Evolutionary conservation across 306 rosid genomes (phyloP).

Genomic region (Pyrus bretschneideri): DNA sequence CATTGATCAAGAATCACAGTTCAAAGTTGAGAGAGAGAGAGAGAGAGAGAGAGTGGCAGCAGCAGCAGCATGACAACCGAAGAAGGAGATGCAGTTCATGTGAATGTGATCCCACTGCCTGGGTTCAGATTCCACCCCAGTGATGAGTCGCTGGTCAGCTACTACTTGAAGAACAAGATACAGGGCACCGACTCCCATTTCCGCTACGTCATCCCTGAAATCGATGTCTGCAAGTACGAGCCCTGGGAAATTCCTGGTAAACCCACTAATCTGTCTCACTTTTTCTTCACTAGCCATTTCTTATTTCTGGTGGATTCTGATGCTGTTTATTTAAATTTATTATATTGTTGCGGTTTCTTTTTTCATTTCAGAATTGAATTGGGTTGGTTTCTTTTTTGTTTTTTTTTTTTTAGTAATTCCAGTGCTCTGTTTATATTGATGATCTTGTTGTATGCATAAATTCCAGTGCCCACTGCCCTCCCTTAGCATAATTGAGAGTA

Average conservation of each 20-base stretch:
- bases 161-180: constrained; percentile 40
- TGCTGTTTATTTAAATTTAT: neutral
- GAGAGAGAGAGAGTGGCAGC: neutral
- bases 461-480: neutral
- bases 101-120: neutral
- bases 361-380: neutral
- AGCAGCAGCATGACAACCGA: neutral
- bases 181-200: neutral
- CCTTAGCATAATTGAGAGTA: too few species aligned
- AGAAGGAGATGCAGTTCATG: neutral
- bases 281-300: neutral
- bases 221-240: constrained; percentile 41
- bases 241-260: constrained; percentile 52
- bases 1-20: neutral
- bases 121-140: constrained; percentile 56
- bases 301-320: neutral
- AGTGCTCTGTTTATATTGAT: neutral
- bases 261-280: neutral
- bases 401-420: neutral
- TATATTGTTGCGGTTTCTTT: neutral
- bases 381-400: neutral
- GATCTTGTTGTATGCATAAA: neutral
- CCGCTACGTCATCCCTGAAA: constrained; percentile 20
- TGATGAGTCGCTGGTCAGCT: constrained; percentile 38
- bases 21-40: neutral